Conservation (phyloP, 2,329 filamentous ascomycete species). For the Fusarium neocosmosporiellum region DNA sequence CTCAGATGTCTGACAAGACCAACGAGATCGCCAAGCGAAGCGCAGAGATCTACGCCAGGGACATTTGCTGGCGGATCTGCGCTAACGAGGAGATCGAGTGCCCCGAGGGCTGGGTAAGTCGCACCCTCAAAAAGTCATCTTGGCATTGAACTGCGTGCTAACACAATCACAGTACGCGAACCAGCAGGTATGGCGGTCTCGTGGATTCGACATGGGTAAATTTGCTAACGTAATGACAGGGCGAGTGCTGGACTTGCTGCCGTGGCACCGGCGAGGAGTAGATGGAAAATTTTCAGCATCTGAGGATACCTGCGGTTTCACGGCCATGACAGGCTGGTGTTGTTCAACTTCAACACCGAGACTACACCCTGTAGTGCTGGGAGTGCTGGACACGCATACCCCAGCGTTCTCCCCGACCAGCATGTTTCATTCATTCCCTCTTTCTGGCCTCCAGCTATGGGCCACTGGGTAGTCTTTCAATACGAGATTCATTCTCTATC, state of each 20-base stretch:
- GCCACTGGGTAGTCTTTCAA: background rate
- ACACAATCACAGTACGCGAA: background rate
- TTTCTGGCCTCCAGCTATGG: background rate
- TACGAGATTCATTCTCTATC: background rate
- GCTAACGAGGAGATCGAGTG: background rate
- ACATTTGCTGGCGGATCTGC: background rate
- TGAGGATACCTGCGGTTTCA: background rate
- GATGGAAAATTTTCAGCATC: background rate
- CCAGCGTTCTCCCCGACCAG: background rate
- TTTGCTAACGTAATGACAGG: background rate
- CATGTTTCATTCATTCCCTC: background rate
- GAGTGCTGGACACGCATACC: background rate
- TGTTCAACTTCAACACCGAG: background rate
- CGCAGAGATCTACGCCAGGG: background rate
- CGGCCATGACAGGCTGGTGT: too few species aligned
- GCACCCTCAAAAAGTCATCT: background rate
- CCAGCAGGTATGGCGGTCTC: background rate
- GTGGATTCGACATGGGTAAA: background rate
- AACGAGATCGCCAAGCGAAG: background rate
- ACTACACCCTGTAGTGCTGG: background rate
- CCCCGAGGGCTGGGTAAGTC: background rate
- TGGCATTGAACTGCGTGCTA: background rate
- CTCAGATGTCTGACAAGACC: background rate
- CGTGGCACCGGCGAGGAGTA: background rate
- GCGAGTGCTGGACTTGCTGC: background rate